A percentile compares a stretch with the other conserved stretches of the same genome.
Conservation (phyloP, 2,329 filamentous ascomycete species). For the Pseudogymnoascus sp. region DNA sequence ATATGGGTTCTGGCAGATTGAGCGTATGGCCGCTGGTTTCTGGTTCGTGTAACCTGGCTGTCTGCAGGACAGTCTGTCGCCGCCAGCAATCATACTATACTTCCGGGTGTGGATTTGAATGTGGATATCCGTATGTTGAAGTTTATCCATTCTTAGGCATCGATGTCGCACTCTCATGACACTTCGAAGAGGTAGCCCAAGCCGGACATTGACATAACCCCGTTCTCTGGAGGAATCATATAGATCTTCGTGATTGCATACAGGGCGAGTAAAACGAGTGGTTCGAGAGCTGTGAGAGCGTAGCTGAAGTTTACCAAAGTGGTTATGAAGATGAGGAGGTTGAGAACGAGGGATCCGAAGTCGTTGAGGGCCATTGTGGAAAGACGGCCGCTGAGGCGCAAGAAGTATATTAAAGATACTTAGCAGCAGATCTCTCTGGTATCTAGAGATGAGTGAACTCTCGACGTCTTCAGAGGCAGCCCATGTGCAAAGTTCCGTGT, state of each 20-base stretch:
- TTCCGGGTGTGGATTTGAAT: not conserved
- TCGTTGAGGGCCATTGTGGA: conserved; percentile 43
- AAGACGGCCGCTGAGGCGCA: conserved; percentile 3
- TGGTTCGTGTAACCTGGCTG: not conserved
- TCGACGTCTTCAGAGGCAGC: not conserved
- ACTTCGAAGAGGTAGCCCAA: conserved; percentile 21
- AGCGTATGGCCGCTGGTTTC: not conserved
- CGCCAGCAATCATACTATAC: not conserved
- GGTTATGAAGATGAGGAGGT: conserved; percentile 47
- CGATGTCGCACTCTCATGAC: not conserved
- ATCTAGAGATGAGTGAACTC: not conserved
- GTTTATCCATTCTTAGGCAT: not conserved
- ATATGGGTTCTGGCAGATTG: not conserved
- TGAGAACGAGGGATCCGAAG: conserved; percentile 44
- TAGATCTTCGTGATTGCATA: conserved; percentile 45
- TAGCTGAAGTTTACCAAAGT: conserved; percentile 47
- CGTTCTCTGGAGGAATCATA: conserved; percentile 40
- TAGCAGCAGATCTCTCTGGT: not conserved
- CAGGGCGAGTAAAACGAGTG: conserved; percentile 39
- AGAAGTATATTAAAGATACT: not conserved
- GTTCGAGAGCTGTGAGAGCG: conserved; percentile 43
- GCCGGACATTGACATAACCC: conserved; percentile 32
- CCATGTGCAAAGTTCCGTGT: not conserved
- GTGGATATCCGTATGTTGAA: not conserved
- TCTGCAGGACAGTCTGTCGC: not conserved